These are phyloP conservation scores for Apiospora arundinis DNA, from an alignment of 2,329 filamentous ascomycete species.

Conservation along the genomic window DNA sequence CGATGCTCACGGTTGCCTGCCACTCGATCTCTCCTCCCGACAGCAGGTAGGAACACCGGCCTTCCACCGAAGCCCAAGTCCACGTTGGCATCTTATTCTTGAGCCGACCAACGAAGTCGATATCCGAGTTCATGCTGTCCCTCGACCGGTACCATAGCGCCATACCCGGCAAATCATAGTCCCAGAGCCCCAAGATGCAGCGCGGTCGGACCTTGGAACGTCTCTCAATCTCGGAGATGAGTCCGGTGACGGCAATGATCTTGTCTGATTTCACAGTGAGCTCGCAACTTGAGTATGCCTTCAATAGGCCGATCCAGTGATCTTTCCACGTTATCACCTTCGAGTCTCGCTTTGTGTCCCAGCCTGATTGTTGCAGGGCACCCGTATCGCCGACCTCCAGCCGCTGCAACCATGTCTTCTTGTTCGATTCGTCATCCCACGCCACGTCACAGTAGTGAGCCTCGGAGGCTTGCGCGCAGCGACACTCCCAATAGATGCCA, in stretches of 20 bases:
- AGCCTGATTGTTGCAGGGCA: background rate
- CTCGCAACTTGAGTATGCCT: constrained; percentile 22
- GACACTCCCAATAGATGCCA: constrained; percentile 25
- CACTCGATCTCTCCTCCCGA: background rate
- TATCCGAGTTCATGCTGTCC: background rate
- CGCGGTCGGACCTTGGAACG: background rate
- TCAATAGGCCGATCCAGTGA: constrained; percentile 23
- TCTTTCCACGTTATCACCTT: constrained; percentile 6
- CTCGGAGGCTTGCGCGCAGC: constrained; percentile 24
- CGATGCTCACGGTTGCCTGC: constrained; percentile 15
- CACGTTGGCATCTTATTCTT: constrained; percentile 23
- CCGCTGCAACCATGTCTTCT: constrained; percentile 25
- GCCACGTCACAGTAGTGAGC: constrained; percentile 10
- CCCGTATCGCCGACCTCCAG: constrained; percentile 10
- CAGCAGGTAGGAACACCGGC: constrained; percentile 10
- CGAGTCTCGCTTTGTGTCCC: background rate
- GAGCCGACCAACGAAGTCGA: constrained; percentile 1
- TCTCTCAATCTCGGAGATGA: constrained; percentile 21
- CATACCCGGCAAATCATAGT: constrained; percentile 19
- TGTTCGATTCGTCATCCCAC: constrained; percentile 16
- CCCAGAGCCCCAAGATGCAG: constrained; percentile 25
- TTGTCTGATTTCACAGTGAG: constrained; percentile 22
- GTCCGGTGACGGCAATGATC: constrained; percentile 21
- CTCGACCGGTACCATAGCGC: constrained; percentile 21
- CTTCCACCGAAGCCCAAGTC: constrained; percentile 24